Conservation (phyloP, 2,329 filamentous ascomycete species). For the Sporothrix pseudoabietina region DNA sequence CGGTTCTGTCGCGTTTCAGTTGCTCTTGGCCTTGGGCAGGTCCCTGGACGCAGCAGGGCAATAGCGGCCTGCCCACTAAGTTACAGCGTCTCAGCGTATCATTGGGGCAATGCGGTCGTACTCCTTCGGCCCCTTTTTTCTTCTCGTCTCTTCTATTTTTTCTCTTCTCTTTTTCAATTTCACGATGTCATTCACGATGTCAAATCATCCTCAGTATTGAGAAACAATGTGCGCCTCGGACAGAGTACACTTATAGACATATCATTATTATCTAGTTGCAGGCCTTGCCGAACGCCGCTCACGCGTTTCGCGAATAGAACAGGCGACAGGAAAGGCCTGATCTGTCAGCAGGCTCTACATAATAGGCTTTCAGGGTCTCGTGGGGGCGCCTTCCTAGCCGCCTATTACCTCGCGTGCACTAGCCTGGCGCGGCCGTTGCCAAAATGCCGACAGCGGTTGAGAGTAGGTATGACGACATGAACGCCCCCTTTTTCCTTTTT, state of each 20-base stretch:
- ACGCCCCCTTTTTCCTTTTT: conserved; percentile 13
- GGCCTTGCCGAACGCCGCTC: conserved; percentile 2
- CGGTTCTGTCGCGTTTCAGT: conserved; percentile 20
- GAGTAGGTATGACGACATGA: conserved; percentile 29
- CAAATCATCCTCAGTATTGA: background rate
- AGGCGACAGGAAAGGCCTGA: background rate
- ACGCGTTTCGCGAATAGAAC: background rate
- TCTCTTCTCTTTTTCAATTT: background rate
- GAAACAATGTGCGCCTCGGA: background rate
- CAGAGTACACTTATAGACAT: background rate
- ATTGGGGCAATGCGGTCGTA: background rate
- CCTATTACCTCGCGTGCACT: background rate
- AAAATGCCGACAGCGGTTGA: conserved; percentile 18
- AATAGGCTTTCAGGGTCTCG: conserved; percentile 11
- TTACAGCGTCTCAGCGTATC: background rate
- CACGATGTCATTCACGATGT: background rate
- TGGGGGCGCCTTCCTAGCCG: background rate
- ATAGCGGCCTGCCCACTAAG: background rate
- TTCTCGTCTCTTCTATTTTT: background rate
- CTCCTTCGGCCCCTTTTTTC: background rate
- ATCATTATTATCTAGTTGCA: background rate
- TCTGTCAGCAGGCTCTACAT: background rate
- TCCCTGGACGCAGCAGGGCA: background rate
- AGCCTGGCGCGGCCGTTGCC: conserved; percentile 27
- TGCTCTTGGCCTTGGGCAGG: background rate